Percentiles rank a stretch among this genome's conserved stretches.
phyloP scores from a whole-genome alignment of 352 stramenopile species.

The Globisporangium recalcitrans region DNA sequence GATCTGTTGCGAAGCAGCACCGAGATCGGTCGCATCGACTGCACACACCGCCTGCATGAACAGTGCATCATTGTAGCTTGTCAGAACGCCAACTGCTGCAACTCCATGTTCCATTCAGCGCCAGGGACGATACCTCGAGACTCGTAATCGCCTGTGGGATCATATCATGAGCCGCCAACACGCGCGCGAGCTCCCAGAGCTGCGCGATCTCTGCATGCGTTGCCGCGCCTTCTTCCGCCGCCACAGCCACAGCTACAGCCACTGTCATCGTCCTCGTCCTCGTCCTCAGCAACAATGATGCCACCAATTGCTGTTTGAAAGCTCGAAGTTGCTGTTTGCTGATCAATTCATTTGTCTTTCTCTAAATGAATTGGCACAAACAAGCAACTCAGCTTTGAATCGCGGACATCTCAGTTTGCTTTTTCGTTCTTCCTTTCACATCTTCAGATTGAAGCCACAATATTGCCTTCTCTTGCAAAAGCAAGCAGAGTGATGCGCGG shows the following conservation, averaged over 20 bases:
- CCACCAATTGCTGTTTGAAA: not conserved
- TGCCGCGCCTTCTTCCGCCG: not conserved
- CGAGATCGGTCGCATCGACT: conserved; percentile 7
- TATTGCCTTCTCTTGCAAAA: not conserved
- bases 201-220: conserved; percentile 29
- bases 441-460: conserved; percentile 9
- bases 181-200: conserved; percentile 58
- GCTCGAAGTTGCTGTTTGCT: not conserved
- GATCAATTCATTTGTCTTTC: not conserved
- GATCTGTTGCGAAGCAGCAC: conserved; percentile 19
- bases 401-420: not conserved
- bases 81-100: not conserved
- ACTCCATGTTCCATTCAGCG: conserved; percentile 5
- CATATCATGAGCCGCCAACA: conserved; percentile 38
- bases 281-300: not conserved
- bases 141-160: conserved; percentile 33
- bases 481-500: not conserved
- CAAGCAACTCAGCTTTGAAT: conserved; percentile 1
- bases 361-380: not conserved
- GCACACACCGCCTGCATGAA: conserved; percentile 27
- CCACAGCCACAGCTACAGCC: not conserved
- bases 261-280: not conserved
- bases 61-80: not conserved
- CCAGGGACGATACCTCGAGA: conserved; percentile 36
- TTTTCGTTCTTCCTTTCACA: not conserved